These are phyloP conservation scores for Paramecium sonneborni DNA, from an alignment of 73 alveolate species.

Conservation along the genomic window DNA sequence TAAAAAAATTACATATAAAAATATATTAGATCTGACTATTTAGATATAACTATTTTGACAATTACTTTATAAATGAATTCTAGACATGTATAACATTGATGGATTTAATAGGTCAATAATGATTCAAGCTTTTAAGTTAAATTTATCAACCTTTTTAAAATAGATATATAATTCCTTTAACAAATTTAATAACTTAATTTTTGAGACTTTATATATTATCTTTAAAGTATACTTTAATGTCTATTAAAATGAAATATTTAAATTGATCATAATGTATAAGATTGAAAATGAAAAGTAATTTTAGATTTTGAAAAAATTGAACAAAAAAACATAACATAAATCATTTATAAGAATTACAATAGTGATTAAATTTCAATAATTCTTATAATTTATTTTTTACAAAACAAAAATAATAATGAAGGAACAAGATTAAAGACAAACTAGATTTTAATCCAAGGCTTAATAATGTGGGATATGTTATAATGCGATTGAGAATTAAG, in stretches of 20 bases:
- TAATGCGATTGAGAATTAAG: constrained; percentile 14
- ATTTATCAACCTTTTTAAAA: not conserved
- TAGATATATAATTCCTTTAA: not conserved
- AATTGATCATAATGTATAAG: too few species aligned
- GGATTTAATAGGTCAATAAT: too few species aligned
- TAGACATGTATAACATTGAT: not conserved
- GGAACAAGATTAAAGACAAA: not conserved
- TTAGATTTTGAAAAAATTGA: too few species aligned
- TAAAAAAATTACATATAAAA: not conserved
- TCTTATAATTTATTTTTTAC: not conserved
- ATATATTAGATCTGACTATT: too few species aligned
- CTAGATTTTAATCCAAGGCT: constrained; percentile 25
- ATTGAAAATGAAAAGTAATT: too few species aligned
- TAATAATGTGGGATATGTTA: constrained; percentile 7
- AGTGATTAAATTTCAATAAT: not conserved
- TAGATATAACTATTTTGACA: too few species aligned
- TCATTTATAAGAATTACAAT: not conserved
- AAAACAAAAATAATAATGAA: not conserved
- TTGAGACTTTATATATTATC: not conserved
- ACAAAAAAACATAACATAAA: not conserved
- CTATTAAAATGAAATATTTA: too few species aligned
- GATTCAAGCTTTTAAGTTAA: not conserved
- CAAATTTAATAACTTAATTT: not conserved
- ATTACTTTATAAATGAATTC: too few species aligned
- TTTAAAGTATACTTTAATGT: too few species aligned